These are phyloP conservation scores for Stachybotrys chartarum DNA, from an alignment of 2,329 filamentous ascomycete genomes.

Conservation along the genomic window DNA sequence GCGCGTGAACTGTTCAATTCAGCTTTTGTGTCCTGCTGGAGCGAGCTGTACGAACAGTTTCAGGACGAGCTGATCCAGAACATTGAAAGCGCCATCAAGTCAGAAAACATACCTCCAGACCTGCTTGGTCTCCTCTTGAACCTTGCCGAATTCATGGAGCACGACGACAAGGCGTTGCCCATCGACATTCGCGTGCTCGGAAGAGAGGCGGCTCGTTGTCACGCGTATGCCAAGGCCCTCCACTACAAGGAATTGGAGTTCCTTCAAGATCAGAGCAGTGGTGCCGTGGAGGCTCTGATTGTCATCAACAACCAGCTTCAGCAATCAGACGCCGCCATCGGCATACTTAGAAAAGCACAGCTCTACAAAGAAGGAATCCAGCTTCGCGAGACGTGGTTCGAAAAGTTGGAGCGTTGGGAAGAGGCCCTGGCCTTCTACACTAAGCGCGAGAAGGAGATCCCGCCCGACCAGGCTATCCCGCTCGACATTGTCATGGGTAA, in stretches of 20 bases:
- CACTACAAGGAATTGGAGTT: conserved; percentile 99
- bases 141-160: conserved; percentile 98
- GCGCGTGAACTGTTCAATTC: conserved; percentile 96
- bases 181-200: conserved; percentile 95
- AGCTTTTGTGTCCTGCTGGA: conserved; percentile 98
- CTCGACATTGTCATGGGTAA: conserved; percentile 99
- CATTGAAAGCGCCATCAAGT: conserved; percentile 92
- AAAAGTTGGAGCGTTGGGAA: conserved; percentile 97
- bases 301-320: conserved; percentile 99
- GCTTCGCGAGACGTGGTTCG: conserved; percentile 96
- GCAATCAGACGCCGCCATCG: conserved; percentile 96
- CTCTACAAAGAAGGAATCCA: conserved; percentile 90
- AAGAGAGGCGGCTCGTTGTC: conserved; percentile 90
- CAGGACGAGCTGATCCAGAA: conserved; percentile 94
- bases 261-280: conserved; percentile 91
- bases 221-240: conserved; percentile 94
- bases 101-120: conserved; percentile 91
- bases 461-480: conserved; percentile 49
- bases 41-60: conserved; percentile 91
- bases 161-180: conserved; percentile 95
- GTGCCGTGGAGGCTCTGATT: conserved; percentile 92
- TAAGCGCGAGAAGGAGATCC: conserved; percentile 68
- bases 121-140: conserved; percentile 91
- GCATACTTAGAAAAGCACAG: conserved; percentile 93
- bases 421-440: conserved; percentile 91